Base-by-base conservation (phyloP, 768 basidiomycete species). In the Crassisporium funariophilum region DNA sequence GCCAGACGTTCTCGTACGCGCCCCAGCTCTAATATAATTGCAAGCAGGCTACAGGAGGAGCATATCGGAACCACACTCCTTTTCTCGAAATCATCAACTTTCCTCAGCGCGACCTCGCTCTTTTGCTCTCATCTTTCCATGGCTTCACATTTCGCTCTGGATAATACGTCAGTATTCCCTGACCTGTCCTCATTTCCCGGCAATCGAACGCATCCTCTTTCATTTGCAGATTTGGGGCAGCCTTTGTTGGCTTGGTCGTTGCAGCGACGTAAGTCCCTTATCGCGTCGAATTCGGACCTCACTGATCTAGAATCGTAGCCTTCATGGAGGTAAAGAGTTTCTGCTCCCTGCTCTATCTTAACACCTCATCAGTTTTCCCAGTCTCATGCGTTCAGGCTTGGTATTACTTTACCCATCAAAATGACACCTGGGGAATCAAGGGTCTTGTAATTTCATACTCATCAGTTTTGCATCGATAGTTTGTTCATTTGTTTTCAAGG, bases 371-470 rank as follows among this genome's bases (percentile, higher is more conserved):
- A n/a, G n/a, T 20, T 35, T 5, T 8, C 17, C 21, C 36, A 38
- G 36, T 38, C 5, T 38, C 36, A 8, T 38, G 36, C 15, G 21
- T 38, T 38, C 36, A 38, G 19, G 36, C 36, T 13, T 38, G 36
- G 36, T 38, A 38, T 22, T 38, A 38, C 36, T 38, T 38, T 19
- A 38, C 36, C 13, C 36, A 38, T 17, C 36, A 38, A 38, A 38
- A 10, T 12, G 36, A 38, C 19, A 17, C 17, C 5, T 38, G 36
- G 36, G n/a, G 12, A 5, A 17, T 38, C 5, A 38, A 38, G 19
- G n/a, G 12, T 17, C n/a, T 38, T 12, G 36, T 38, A 38, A 38
- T 16, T 37, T 37, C 6, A 10, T 6, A 11, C 5, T 2, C 4
- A 10, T 11, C 2, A 16, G 20, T 5, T 37, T 16, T 7, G 7